A percentile compares a stretch with the other conserved stretches of the same genome.
Conservation (phyloP, 441 rosid genomes). For the Arabidopsis hybrid region DNA sequence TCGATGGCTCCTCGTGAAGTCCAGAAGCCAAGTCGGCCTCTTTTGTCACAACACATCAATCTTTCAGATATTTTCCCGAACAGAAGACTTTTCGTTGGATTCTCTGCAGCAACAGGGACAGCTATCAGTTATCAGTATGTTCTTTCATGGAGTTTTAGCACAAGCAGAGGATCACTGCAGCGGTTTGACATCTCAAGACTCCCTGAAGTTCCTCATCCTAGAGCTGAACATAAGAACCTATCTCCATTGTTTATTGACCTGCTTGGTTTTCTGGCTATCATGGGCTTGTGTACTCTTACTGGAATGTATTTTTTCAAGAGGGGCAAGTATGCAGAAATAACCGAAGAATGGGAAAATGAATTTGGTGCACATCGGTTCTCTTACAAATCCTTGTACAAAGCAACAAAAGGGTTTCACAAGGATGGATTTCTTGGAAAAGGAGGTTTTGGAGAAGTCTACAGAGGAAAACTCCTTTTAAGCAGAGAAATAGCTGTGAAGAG, state of each 20-base stretch:
- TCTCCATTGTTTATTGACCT: slow-evolving; percentile 18
- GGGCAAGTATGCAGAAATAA: slow-evolving; percentile 32
- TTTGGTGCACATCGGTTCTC: slow-evolving; percentile 28
- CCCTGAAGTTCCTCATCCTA: slow-evolving; percentile 49
- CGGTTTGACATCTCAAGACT: slow-evolving; percentile 46
- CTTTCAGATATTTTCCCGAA: slow-evolving; percentile 50
- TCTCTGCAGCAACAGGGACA: slow-evolving; percentile 63
- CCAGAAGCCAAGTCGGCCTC: slow-evolving; percentile 52
- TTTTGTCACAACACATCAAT: slow-evolving; percentile 53
- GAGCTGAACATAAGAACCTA: slow-evolving; percentile 24
- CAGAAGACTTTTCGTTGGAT: slow-evolving; percentile 57
- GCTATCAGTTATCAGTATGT: slow-evolving; percentile 50
- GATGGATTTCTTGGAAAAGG: slow-evolving; percentile 35
- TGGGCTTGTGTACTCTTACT: neutral
- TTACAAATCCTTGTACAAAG: slow-evolving; percentile 33
- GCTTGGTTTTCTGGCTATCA: neutral
- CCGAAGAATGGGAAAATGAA: slow-evolving; percentile 37
- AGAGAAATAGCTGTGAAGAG: slow-evolving; percentile 40
- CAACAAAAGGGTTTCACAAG: slow-evolving; percentile 38
- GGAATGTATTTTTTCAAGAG: slow-evolving; percentile 11
- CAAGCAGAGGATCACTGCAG: slow-evolving; percentile 32
- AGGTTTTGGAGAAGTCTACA: slow-evolving; percentile 42
- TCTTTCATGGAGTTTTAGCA: slow-evolving; percentile 75
- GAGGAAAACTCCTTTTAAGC: neutral
- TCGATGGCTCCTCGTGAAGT: slow-evolving; percentile 53